Conservation (phyloP, 805 yeast species). For the Tanozyma kutaoensis region DNA sequence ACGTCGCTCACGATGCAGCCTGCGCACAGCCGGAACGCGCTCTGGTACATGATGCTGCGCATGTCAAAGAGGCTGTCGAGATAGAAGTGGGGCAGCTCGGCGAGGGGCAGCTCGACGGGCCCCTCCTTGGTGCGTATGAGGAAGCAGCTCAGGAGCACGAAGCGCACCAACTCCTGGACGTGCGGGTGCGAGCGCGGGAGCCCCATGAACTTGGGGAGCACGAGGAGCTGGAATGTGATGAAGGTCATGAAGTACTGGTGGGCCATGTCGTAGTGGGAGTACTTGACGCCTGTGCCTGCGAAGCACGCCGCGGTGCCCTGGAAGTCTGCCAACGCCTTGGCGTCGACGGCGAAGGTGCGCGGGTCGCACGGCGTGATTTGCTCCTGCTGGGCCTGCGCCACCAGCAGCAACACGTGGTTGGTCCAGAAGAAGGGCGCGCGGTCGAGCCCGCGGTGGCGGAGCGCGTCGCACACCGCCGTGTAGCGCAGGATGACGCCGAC, state of each 20-base stretch:
- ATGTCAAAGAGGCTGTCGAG: slow-evolving; percentile 12
- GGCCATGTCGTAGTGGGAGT: slow-evolving; percentile 7
- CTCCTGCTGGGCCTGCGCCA: background rate
- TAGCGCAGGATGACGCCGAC: background rate
- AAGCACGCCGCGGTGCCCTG: background rate
- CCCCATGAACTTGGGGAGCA: slow-evolving; percentile 4
- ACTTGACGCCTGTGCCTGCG: background rate
- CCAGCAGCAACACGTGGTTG: background rate
- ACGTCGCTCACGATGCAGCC: slow-evolving; percentile 10
- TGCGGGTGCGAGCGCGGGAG: slow-evolving; percentile 12
- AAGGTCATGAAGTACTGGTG: slow-evolving; percentile 5
- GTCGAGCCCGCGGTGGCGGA: background rate
- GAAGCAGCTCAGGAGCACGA: slow-evolving; percentile 9
- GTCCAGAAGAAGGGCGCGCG: background rate
- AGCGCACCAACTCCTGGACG: slow-evolving; percentile 10
- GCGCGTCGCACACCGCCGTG: background rate
- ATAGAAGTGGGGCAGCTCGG: slow-evolving; percentile 14
- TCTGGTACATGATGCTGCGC: slow-evolving; percentile 21
- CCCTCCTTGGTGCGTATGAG: slow-evolving; percentile 10
- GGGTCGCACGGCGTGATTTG: background rate
- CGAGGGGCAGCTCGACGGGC: slow-evolving; percentile 5
- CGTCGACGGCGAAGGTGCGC: no score
- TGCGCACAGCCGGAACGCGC: slow-evolving; percentile 11
- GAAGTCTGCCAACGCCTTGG: background rate
- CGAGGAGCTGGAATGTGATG: slow-evolving; percentile 4